Percentiles rank a stretch among this genome's conserved stretches.
Conservation (phyloP, 345 rosid genomes). For the Sonneratia caseolaris region DNA sequence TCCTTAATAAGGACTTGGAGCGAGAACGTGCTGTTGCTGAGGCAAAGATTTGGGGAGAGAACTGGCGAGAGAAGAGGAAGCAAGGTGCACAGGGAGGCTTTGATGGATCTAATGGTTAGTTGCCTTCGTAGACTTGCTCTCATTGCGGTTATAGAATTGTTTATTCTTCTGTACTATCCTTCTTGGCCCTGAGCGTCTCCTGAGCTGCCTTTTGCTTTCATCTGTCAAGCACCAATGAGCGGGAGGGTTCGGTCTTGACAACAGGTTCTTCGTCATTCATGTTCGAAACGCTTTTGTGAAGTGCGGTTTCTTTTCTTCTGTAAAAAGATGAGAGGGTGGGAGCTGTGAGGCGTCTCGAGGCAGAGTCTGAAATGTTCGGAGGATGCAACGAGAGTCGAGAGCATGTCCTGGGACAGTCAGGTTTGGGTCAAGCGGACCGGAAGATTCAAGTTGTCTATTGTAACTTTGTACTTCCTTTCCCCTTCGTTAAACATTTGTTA, state of each 20-base stretch:
- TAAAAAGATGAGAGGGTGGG: background rate
- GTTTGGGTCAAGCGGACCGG: background rate
- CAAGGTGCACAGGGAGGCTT: constrained; percentile 57
- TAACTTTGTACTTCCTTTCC: background rate
- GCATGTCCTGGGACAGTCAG: background rate
- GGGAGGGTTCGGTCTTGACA: background rate
- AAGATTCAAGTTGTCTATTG: background rate
- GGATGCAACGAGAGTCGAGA: background rate
- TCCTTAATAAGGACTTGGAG: constrained; percentile 59
- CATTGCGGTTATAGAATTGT: background rate
- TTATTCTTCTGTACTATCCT: background rate
- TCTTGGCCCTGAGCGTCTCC: background rate
- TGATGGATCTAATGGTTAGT: constrained; percentile 33
- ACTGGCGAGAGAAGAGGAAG: constrained; percentile 78
- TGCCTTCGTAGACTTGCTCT: background rate
- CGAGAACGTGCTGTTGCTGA: constrained; percentile 93
- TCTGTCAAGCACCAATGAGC: background rate
- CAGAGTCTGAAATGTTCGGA: background rate
- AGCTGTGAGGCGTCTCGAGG: background rate
- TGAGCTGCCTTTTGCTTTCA: background rate
- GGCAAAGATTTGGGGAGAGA: constrained; percentile 98
- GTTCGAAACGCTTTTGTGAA: background rate
- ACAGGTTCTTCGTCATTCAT: background rate
- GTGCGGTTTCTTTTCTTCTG: background rate
- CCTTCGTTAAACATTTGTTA: background rate